A percentile compares a stretch with the other conserved stretches of the same genome.
Conservation (phyloP, 345 rosid genomes). For the Syzygium jambos region DNA sequence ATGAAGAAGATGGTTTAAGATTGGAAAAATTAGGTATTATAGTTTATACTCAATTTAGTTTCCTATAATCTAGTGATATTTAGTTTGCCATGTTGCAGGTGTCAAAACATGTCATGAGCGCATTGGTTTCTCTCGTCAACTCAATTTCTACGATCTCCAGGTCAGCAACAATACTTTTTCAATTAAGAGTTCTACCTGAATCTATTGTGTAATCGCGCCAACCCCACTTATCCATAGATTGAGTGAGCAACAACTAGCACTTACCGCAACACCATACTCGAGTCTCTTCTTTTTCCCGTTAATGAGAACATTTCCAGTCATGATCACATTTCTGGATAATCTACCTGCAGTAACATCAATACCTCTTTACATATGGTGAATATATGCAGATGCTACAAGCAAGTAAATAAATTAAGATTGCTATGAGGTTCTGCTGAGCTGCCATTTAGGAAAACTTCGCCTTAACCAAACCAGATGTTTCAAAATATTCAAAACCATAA, state of each 20-base stretch:
- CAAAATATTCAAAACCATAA: neutral
- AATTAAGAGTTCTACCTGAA: neutral
- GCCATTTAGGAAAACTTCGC: neutral
- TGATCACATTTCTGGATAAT: constrained; percentile 80
- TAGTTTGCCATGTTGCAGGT: neutral
- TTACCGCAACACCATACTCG: constrained; percentile 58
- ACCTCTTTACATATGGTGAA: neutral
- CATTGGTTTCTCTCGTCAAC: neutral
- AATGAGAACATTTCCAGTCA: constrained; percentile 87
- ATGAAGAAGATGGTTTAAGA: neutral
- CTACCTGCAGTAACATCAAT: constrained; percentile 50
- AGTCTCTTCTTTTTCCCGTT: constrained; percentile 75
- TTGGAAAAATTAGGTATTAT: neutral
- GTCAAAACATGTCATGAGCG: neutral
- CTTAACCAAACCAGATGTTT: neutral
- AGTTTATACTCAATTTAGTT: neutral
- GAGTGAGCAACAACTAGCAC: constrained; percentile 10
- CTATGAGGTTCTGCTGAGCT: neutral
- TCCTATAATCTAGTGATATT: neutral
- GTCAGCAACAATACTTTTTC: neutral
- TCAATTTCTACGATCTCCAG: neutral
- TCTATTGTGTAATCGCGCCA: neutral
- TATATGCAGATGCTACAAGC: neutral
- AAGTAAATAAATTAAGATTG: neutral
- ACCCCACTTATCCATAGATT: neutral